Evolutionary conservation across 2,329 filamentous ascomycete genomes (phyloP).

Genomic region (Pseudopithomyces maydicus): DNA sequence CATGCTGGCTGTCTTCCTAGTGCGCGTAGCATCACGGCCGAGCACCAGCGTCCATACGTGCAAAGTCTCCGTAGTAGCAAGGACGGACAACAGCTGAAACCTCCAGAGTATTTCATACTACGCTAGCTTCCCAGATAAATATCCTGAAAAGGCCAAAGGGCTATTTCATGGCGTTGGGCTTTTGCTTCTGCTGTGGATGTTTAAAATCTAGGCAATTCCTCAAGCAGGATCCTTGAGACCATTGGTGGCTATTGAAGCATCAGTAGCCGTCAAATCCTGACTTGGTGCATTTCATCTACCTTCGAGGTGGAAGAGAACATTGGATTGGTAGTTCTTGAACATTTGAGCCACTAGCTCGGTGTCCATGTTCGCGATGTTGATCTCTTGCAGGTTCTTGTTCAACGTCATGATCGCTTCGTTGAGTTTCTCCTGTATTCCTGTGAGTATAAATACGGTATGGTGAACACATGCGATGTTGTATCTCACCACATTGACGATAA

Average conservation of each 20-base stretch:
- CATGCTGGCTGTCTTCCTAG: too few species aligned
- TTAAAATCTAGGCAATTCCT: constrained; percentile 21
- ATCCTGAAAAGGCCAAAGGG: too few species aligned
- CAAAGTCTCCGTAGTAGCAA: too few species aligned
- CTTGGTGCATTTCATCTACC: constrained; percentile 58
- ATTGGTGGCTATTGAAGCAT: constrained; percentile 68
- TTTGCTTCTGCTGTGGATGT: too few species aligned
- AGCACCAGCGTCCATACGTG: too few species aligned
- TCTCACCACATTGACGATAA: constrained; percentile 95
- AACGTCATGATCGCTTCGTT: constrained; percentile 92
- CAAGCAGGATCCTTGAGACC: constrained; percentile 78
- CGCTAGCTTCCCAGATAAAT: too few species aligned
- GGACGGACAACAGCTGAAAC: too few species aligned
- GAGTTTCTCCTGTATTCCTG: constrained; percentile 79
- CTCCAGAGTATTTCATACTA: too few species aligned
- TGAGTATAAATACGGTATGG: neutral
- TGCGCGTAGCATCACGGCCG: too few species aligned
- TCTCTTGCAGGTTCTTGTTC: constrained; percentile 93
- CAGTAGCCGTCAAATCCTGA: neutral
- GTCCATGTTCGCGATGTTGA: constrained; percentile 99
- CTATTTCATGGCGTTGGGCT: too few species aligned
- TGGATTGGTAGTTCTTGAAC: constrained; percentile 99
- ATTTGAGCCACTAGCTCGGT: constrained; percentile 97
- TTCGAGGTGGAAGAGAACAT: constrained; percentile 95
- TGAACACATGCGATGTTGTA: neutral